A percentile compares a stretch with the other conserved stretches of the same genome.
Evolutionary conservation across 768 basidiomycete species (phyloP).

Genomic region (Trichaptum fuscoviolaceum): DNA sequence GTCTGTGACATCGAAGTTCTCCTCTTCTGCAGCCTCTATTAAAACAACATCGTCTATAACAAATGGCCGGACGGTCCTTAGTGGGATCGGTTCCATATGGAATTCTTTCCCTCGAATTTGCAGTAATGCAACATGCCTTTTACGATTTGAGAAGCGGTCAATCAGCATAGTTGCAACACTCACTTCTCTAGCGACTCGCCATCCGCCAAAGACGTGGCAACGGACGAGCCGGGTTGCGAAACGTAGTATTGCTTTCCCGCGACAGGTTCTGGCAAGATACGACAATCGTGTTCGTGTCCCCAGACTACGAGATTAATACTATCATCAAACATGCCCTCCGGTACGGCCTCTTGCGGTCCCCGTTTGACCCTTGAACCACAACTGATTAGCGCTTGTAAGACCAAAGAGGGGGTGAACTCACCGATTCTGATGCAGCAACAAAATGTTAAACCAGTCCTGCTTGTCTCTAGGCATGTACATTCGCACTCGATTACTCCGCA

Average conservation of each 20-base stretch:
- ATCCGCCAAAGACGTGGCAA: constrained; percentile 91
- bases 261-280: constrained; percentile 85
- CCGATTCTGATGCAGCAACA: constrained; percentile 96
- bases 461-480: constrained; percentile 96
- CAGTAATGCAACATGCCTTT: constrained; percentile 86
- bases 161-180: constrained; percentile 14
- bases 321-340: constrained; percentile 97
- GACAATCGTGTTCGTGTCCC: constrained; percentile 99
- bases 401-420: constrained; percentile 27
- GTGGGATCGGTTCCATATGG: constrained; percentile 74
- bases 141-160: not conserved
- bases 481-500: constrained; percentile 86
- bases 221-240: constrained; percentile 89
- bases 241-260: constrained; percentile 90
- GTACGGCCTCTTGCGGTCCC: constrained; percentile 90
- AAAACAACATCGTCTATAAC: constrained; percentile 80
- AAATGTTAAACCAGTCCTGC: constrained; percentile 90
- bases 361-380: constrained; percentile 69
- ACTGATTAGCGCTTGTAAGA: not conserved
- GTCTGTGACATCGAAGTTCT: constrained; percentile 70
- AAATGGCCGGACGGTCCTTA: constrained; percentile 93
- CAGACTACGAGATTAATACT: constrained; percentile 90
- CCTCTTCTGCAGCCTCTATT: constrained; percentile 71
- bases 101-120: constrained; percentile 87
- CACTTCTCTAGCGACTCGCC: constrained; percentile 93